These are phyloP conservation scores for Steccherinum ochraceum DNA, from an alignment of 768 basidiomycete genomes.

Conservation along the genomic window DNA sequence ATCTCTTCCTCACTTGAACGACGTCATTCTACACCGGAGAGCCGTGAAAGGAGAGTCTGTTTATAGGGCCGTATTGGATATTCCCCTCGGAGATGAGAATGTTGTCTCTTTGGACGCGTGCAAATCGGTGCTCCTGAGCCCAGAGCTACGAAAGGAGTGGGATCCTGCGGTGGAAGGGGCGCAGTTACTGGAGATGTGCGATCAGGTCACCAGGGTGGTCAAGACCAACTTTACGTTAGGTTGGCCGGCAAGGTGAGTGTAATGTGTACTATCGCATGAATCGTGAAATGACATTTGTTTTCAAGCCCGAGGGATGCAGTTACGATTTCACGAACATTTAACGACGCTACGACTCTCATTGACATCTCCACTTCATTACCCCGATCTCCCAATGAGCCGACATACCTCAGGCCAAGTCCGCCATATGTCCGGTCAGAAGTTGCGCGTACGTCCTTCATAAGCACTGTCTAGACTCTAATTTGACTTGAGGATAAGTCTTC, in stretches of 20 bases:
- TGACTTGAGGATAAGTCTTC: slow-evolving; percentile 45
- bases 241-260: slow-evolving; percentile 91
- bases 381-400: slow-evolving; percentile 83
- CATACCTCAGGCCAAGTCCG: slow-evolving; percentile 85
- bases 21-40: slow-evolving; percentile 77
- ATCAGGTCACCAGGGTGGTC: slow-evolving; percentile 75
- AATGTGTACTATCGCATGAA: not conserved
- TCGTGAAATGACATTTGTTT: slow-evolving; percentile 8
- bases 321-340: slow-evolving; percentile 82
- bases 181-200: slow-evolving; percentile 78
- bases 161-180: slow-evolving; percentile 90
- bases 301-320: slow-evolving; percentile 87
- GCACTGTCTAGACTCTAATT: slow-evolving; percentile 1
- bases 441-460: slow-evolving; percentile 40
- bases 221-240: slow-evolving; percentile 91
- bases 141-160: slow-evolving; percentile 87
- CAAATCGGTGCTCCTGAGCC: slow-evolving; percentile 77
- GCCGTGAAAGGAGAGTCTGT: slow-evolving; percentile 69
- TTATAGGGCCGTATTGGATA: slow-evolving; percentile 77
- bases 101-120: slow-evolving; percentile 63
- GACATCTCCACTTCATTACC: slow-evolving; percentile 93
- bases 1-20: slow-evolving; percentile 51
- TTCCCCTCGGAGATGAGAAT: slow-evolving; percentile 58
- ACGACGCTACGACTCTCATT: slow-evolving; percentile 76
- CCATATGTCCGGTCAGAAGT: slow-evolving; percentile 90